Percentiles rank a stretch among this genome's conserved stretches.
phyloP scores from a whole-genome alignment of 2,329 filamentous ascomycete species.

The Knufia fluminis region DNA sequence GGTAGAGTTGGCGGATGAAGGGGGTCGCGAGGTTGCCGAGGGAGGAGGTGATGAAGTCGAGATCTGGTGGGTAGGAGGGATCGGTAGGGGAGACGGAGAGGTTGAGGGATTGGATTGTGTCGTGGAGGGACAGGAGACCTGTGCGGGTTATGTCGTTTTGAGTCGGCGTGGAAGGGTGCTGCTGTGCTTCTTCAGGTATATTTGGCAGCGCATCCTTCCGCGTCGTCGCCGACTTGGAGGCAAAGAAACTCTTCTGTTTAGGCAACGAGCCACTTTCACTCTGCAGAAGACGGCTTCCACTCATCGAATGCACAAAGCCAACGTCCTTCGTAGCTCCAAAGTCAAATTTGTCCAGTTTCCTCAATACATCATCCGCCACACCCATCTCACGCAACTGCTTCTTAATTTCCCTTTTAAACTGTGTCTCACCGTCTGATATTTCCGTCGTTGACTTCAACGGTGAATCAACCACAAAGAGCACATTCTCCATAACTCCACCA shows the following conservation, averaged over 20 bases:
- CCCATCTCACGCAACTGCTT: constrained; percentile 61
- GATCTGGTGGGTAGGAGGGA: constrained; percentile 7
- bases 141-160: background rate
- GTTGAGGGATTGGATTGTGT: constrained; percentile 4
- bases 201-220: background rate
- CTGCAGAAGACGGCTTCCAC: constrained; percentile 41
- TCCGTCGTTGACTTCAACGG: constrained; percentile 36
- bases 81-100: background rate
- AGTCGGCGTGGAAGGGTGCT: background rate
- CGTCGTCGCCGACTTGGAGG: background rate
- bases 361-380: constrained; percentile 54
- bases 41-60: constrained; percentile 52
- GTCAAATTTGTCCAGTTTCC: constrained; percentile 68
- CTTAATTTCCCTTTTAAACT: constrained; percentile 61
- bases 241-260: background rate
- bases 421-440: constrained; percentile 28
- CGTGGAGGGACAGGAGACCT: background rate
- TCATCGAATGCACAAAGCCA: constrained; percentile 76
- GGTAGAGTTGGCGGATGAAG: constrained; percentile 30
- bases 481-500: constrained; percentile 74
- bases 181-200: background rate
- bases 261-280: background rate
- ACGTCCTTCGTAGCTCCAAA: constrained; percentile 63
- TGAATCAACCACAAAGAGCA: constrained; percentile 85
- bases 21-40: constrained; percentile 59